A percentile compares a stretch with the other conserved stretches of the same genome.
Evolutionary conservation across 495 filamentous ascomycete species (phyloP).

Genomic region (Penicillium salamii): DNA sequence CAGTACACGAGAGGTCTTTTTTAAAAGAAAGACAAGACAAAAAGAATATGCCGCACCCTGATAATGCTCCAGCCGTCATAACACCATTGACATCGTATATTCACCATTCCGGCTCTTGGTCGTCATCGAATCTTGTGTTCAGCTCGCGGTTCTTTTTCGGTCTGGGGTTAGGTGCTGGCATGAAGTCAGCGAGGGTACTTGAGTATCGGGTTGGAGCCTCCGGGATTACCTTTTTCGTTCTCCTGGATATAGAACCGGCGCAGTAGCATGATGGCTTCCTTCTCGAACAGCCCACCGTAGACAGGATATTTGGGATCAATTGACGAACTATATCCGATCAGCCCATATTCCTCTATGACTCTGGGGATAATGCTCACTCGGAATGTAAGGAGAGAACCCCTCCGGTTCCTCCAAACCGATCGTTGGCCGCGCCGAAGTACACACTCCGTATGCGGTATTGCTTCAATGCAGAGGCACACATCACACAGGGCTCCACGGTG

Average conservation of each 20-base stretch:
- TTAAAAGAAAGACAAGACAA: background rate
- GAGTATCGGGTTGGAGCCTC: background rate
- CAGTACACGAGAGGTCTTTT: background rate
- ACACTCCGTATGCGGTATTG: constrained; percentile 80
- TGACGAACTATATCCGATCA: constrained; percentile 37
- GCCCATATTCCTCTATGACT: background rate
- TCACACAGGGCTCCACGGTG: constrained; percentile 95
- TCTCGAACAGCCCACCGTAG: constrained; percentile 76
- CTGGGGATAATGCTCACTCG: constrained; percentile 48
- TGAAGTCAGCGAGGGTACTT: constrained; percentile 6
- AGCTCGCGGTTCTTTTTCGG: constrained; percentile 52
- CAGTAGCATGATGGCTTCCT: constrained; percentile 87
- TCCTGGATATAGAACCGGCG: constrained; percentile 96
- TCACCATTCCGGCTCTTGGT: background rate
- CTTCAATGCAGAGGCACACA: constrained; percentile 91
- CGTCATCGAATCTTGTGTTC: constrained; percentile 39
- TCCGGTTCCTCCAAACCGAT: constrained; percentile 92
- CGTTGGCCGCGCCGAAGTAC: constrained; percentile 92
- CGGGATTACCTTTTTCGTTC: constrained; percentile 71
- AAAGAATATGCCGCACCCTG: too few relatives aligned
- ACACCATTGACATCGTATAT: too few relatives aligned
- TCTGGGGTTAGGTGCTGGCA: constrained; percentile 59
- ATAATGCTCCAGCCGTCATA: too few relatives aligned
- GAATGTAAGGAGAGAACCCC: constrained; percentile 84
- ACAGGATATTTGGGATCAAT: constrained; percentile 74